Conservation (phyloP, 2,329 filamentous ascomycete species). For the Fusarium nisikadoi region DNA sequence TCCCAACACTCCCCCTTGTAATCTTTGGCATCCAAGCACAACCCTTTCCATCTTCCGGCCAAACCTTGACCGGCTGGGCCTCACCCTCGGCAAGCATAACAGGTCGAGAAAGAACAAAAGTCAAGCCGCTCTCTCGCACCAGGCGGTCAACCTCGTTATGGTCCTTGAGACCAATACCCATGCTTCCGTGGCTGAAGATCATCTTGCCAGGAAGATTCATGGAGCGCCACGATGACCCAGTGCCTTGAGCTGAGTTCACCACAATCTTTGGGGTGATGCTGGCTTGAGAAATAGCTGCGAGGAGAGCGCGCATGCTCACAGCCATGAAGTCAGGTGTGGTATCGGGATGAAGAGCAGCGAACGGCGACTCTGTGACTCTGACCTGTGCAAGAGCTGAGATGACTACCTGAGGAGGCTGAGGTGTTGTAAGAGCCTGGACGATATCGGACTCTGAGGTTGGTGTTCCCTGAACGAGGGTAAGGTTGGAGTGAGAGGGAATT, state of each 20-base stretch:
- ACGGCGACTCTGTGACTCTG: slow-evolving; percentile 14
- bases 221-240: slow-evolving; percentile 5
- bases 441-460: slow-evolving; percentile 25
- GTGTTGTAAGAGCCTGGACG: neutral
- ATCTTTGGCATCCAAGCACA: slow-evolving; percentile 35
- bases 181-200: slow-evolving; percentile 27
- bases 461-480: slow-evolving; percentile 14
- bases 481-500: neutral
- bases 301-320: slow-evolving; percentile 10
- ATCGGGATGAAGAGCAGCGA: slow-evolving; percentile 11
- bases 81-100: slow-evolving; percentile 22
- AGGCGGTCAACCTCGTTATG: slow-evolving; percentile 22
- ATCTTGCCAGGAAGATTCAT: slow-evolving; percentile 23
- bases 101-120: slow-evolving; percentile 15
- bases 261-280: neutral
- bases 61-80: slow-evolving; percentile 7
- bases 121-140: slow-evolving; percentile 1
- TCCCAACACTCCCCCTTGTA: slow-evolving; percentile 11
- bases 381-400: slow-evolving; percentile 19
- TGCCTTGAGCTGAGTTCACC: slow-evolving; percentile 17
- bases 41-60: slow-evolving; percentile 30
- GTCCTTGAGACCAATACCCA: slow-evolving; percentile 18
- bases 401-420: neutral
- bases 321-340: slow-evolving; percentile 21
- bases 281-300: neutral